Evolutionary conservation across 306 rosid species (phyloP).

Genomic region (Corylus avellana): DNA sequence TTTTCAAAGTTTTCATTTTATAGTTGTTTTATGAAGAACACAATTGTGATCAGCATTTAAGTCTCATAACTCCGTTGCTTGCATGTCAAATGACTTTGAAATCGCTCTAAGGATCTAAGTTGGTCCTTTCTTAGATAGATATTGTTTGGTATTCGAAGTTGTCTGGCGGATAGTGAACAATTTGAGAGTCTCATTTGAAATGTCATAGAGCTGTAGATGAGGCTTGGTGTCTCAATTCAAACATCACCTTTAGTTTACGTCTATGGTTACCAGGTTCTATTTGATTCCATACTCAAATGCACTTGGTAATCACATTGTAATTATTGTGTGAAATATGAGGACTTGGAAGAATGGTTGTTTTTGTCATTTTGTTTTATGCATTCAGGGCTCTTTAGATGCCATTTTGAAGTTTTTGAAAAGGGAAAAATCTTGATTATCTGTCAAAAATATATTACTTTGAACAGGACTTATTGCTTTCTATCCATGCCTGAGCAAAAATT

Average conservation of each 20-base stretch:
- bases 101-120: background rate
- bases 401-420: background rate
- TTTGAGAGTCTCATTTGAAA: background rate
- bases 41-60: background rate
- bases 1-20: background rate
- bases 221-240: background rate
- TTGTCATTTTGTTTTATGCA: background rate
- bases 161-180: background rate
- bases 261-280: background rate
- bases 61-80: background rate
- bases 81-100: background rate
- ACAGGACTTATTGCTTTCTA: background rate
- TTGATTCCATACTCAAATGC: background rate
- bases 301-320: background rate
- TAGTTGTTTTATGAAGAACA: background rate
- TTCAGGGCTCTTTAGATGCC: background rate
- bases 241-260: background rate
- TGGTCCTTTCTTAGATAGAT: background rate
- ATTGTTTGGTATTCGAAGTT: background rate
- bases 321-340: background rate
- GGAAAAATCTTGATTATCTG: background rate
- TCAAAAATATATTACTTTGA: background rate
- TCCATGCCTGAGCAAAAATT: conserved; percentile 3
- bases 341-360: background rate
- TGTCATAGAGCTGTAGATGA: background rate